These are phyloP conservation scores for Candida sp. DNA, from an alignment of 1,139 yeast species.

Conservation along the genomic window DNA sequence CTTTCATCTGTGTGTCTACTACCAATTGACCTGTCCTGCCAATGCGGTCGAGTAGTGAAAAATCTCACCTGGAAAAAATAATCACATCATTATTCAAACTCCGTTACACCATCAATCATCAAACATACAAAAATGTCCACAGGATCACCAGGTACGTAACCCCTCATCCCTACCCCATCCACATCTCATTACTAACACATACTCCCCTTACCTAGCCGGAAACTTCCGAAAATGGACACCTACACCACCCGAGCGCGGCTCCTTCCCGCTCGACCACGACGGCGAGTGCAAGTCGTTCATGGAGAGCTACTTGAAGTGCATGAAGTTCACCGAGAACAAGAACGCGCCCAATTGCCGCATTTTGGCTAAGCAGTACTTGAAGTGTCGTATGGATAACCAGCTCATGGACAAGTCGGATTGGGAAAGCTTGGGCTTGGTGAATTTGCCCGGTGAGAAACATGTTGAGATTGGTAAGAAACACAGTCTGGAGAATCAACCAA, in stretches of 20 bases:
- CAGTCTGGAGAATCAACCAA: constrained; percentile 2
- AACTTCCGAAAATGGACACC: constrained; percentile 65
- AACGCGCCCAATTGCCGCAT: constrained; percentile 91
- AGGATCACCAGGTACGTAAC: not conserved
- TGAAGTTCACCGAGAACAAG: constrained; percentile 76
- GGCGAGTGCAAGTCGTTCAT: constrained; percentile 83
- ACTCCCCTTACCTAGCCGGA: constrained; percentile 23
- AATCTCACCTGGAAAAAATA: too few relatives aligned
- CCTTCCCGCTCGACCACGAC: constrained; percentile 94
- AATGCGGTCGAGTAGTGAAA: too few relatives aligned
- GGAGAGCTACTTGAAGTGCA: constrained; percentile 77
- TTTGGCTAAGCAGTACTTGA: constrained; percentile 79
- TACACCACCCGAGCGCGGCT: constrained; percentile 95
- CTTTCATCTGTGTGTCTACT: too few relatives aligned
- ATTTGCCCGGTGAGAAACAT: constrained; percentile 52
- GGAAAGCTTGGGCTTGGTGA: constrained; percentile 75
- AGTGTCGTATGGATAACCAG: constrained; percentile 91
- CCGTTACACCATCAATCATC: not conserved
- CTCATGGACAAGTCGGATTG: constrained; percentile 85
- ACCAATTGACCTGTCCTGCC: too few relatives aligned
- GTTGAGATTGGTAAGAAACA: constrained; percentile 30
- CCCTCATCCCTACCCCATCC: not conserved
- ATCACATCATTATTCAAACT: not conserved
- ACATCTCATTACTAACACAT: not conserved
- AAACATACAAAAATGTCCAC: not conserved